Conservation (phyloP, 768 basidiomycete species). For the Coprinopsis cinerea region DNA sequence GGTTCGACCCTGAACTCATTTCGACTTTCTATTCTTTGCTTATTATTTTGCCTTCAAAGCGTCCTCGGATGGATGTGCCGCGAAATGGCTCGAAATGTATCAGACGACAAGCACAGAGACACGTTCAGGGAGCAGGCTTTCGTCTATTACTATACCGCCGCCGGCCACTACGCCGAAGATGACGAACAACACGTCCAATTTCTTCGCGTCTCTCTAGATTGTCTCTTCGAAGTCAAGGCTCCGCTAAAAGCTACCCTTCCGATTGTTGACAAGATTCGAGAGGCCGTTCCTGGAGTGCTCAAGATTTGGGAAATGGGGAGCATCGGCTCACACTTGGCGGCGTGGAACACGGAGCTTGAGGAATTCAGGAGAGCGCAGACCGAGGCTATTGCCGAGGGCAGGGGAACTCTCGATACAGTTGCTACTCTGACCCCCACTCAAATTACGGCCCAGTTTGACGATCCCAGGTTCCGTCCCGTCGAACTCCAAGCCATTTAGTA, state of each 20-base stretch:
- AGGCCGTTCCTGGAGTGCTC: constrained; percentile 13
- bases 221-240: constrained; percentile 21
- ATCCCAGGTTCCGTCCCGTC: neutral
- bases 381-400: neutral
- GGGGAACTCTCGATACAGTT: neutral
- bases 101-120: neutral
- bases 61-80: constrained; percentile 25
- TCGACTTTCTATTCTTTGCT: constrained; percentile 3
- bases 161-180: constrained; percentile 26
- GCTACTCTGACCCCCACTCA: neutral
- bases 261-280: constrained; percentile 17
- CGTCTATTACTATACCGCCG: constrained; percentile 9
- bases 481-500: neutral
- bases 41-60: constrained; percentile 9
- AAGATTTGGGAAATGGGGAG: constrained; percentile 13
- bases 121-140: neutral
- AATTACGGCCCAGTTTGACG: neutral
- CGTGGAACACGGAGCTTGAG: neutral
- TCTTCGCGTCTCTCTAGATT: constrained; percentile 28
- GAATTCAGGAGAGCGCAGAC: neutral
- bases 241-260: constrained; percentile 22
- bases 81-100: constrained; percentile 15
- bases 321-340: neutral
- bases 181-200: constrained; percentile 30
- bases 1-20: constrained; percentile 21